Base-by-base conservation (phyloP, 495 filamentous ascomycete genomes). In the Penicillium cinerascens region DNA sequence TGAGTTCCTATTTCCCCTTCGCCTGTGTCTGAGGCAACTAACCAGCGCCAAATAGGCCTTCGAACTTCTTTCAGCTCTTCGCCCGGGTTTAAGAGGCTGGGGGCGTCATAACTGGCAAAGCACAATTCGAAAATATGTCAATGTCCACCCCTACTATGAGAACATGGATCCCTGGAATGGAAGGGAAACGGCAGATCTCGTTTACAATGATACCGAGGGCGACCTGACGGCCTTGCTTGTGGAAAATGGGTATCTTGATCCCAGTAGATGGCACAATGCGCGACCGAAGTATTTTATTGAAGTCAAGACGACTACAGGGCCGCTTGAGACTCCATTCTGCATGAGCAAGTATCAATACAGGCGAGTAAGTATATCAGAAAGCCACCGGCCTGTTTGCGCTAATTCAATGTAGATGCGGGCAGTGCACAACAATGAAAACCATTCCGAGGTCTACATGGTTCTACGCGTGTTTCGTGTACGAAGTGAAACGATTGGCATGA, bases 241-340 rank as follows among this genome's bases (percentile, higher is more conserved):
- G n/a, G 45, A 62, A 10, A 52, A 56, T 8, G 69, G 62, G 0
- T 72, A 76, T 42, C 56, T 78, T 16, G 25, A 46, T 21, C 2
- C 10, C 0, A 21, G 53, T 4, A 35, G 17, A 3, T 75, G 72
- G 71, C 0, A 3, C 2, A 54, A 47, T 15, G 40, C 15, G 4
- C 50, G 40, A 3, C 75, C 71, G 10, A 46, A 62, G 23, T 79
- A 73, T 49, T 73, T 59, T 38, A 70, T 79, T 35, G 75, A 78
- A 47, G 75, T 80, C 33, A 80, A 78, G 55, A 59, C 74, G n/a
- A 78, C 75, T 0, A 72, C 71, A 3, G 55, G 54, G 8, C 36
- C 59, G 2, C 73, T 64, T 29, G 57, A 55, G 5, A 70, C 60
- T 9, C 62, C 65, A 6, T 76, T 79, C 46, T 77, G 47, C 48